Base-by-base conservation (phyloP, 495 filamentous ascomycete species). In the Penicillium egyptiacum region DNA sequence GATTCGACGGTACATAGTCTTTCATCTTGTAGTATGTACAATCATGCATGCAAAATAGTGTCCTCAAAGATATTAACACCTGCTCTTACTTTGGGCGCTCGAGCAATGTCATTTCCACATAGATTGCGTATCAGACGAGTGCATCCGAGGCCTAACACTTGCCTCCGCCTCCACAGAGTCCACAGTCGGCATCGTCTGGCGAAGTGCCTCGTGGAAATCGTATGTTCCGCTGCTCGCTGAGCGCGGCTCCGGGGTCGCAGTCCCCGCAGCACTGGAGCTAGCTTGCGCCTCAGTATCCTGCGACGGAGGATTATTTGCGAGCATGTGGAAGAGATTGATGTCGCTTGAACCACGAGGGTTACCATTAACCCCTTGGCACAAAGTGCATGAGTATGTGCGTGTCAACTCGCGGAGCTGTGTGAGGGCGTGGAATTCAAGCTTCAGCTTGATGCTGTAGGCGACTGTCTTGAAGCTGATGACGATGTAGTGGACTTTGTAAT, bases 391-490 rank as follows among this genome's bases (percentile, higher is more conserved):
- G 39, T 45, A 31, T 8, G 48, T 53, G 28, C 55, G 55, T 0
- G 63, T 66, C 16, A 66, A 44, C 5, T 50, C 50, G 37, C 58
- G 63, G 1, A 69, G 58, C 17, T 52, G 56, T 5, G 44, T 59
- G 16, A 87, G 71, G 7, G 84, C 75, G 19, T 68, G 70, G 57
- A 84, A 86, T 62, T 87, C 84, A 25, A 87, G 70, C 62, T 85
- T 86, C 17, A 87, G 72, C 60, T 87, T 86, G 62, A 86, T 68
- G 57, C 77, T 78, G 70, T 86, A 86, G 0, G 83, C 71, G 20
- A 79, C 9, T 68, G 75, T 62, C 81, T 81, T 57, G 78, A 68
- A 20, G 74, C 75, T 26, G 75, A 78, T 65, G 80, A 74, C 17
- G 74, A 72, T 41, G 67, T 66, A 81, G 26, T 78, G 64, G 9